These are phyloP conservation scores for Phytophthora tubulina DNA, from an alignment of 352 stramenopile genomes.

Conservation along the genomic window DNA sequence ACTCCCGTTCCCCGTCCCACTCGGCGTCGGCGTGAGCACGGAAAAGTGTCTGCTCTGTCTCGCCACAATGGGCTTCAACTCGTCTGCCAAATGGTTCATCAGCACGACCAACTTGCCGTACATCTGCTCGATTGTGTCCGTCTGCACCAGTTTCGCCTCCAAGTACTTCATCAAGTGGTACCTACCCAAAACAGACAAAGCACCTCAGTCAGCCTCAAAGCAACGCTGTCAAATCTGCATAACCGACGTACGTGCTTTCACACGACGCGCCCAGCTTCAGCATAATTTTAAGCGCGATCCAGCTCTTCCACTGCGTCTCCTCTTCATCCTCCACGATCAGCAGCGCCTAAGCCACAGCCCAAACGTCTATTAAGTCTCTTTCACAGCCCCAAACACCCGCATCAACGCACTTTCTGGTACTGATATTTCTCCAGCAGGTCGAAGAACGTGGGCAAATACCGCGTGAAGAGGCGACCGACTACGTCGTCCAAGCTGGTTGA, in stretches of 20 bases:
- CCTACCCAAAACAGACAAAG: slow-evolving; percentile 23
- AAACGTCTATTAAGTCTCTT: not conserved
- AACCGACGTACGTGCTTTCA: slow-evolving; percentile 64
- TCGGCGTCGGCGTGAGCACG: slow-evolving; percentile 30
- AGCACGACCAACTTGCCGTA: slow-evolving; percentile 70
- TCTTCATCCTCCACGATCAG: slow-evolving; percentile 52
- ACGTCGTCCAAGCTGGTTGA: slow-evolving; percentile 53
- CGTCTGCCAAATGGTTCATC: slow-evolving; percentile 65
- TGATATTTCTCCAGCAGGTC: slow-evolving; percentile 70
- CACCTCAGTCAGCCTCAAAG: slow-evolving; percentile 15
- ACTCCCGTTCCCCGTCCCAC: slow-evolving; percentile 10
- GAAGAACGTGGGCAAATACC: slow-evolving; percentile 66
- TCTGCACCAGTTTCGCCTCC: slow-evolving; percentile 57
- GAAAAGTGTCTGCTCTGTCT: slow-evolving; percentile 46
- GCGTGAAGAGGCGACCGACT: slow-evolving; percentile 57
- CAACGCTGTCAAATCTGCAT: not conserved
- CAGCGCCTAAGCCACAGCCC: slow-evolving; percentile 42
- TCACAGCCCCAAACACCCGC: not conserved
- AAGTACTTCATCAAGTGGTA: slow-evolving; percentile 81
- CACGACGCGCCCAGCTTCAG: slow-evolving; percentile 67
- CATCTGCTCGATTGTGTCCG: slow-evolving; percentile 69
- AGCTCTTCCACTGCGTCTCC: slow-evolving; percentile 58
- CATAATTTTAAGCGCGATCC: slow-evolving; percentile 63
- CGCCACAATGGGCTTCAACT: slow-evolving; percentile 60
- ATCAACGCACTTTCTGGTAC: slow-evolving; percentile 56